Base-by-base conservation (phyloP, 208 protist species). In the Endotrypanum monterogeii region DNA sequence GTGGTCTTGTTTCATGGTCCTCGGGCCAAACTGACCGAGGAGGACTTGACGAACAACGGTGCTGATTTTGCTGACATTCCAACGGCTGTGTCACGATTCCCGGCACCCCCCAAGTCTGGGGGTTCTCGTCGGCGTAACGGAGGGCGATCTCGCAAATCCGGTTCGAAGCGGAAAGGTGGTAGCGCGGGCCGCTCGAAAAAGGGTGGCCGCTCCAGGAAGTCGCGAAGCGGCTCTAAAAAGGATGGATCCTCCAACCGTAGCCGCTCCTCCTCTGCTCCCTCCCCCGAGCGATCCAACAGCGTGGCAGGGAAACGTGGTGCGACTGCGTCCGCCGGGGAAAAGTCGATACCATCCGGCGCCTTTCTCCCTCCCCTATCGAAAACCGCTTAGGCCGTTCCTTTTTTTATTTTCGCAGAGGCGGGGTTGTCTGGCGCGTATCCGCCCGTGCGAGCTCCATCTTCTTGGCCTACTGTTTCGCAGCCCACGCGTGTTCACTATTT, bases 1-100 rank as follows among this genome's bases (percentile, higher is more conserved):
- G 50, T 81, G 35, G 76, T 81, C 4, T 44, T 51, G 28, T 81
- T 76, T 55, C 76, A 81, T 61, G 76, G 76, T 55, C 65, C 50
- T 8, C 76, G 76, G 23, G 70, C 76, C 2, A 35, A 60, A 32
- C 73, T 46, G 73, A 62, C 65, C 56, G 12, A 37, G 18, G 78
- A 56, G 30, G 52, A 66, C 41, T 12, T 4, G 5, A 30, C 11
- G 18, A 28, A 62, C 32, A 52, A 28, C 37, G 51, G 35, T n/a
- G 73, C 62, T 39, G 71, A 73, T 41, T 65, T 76, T 0, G 62
- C 75, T 41, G 76, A 81, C 23, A 81, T 81, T 32, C 76, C 76
- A 28, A 73, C 71, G 32, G 71, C 66, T 58, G 44, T 67, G 28
- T 71, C 39, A 1, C 63, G 71, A 8, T 56, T 48, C 30, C 5